Percentiles rank a stretch among this genome's conserved stretches.
Conservation (phyloP, 768 basidiomycete genomes). For the Suillus subluteus region DNA sequence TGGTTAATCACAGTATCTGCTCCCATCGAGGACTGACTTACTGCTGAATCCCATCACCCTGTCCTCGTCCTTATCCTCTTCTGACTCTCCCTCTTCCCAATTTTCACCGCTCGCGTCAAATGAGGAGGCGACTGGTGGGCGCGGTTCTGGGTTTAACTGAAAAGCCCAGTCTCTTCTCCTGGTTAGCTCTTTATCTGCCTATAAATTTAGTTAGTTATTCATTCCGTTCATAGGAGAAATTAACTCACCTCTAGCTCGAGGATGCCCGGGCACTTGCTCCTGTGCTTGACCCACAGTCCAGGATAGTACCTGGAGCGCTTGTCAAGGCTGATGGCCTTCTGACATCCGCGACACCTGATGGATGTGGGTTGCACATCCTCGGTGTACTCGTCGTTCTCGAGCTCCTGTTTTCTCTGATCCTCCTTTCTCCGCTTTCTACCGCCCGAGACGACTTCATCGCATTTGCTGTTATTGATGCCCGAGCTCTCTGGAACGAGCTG, state of each 20-base stretch:
- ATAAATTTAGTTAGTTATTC: neutral
- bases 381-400: conserved; percentile 34
- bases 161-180: neutral
- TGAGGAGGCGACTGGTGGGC: conserved; percentile 2
- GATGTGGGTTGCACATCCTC: conserved; percentile 20
- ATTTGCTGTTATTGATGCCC: neutral
- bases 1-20: neutral
- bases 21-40: neutral
- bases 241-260: neutral
- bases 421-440: conserved; percentile 32
- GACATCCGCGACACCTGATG: conserved; percentile 32
- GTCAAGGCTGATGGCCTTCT: conserved; percentile 36
- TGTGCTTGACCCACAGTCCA: conserved; percentile 39
- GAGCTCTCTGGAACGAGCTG: neutral
- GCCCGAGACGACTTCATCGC: conserved; percentile 4
- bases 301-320: conserved; percentile 38
- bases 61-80: conserved; percentile 9
- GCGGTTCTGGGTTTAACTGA: neutral
- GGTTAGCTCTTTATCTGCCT: neutral
- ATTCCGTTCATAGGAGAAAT: neutral
- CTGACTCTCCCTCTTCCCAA: conserved; percentile 23
- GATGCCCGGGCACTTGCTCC: conserved; percentile 10
- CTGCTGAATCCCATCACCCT: neutral
- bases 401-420: conserved; percentile 28
- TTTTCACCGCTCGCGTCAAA: neutral